Conservation (phyloP, 257 asterid species). For the Solanum virginianum region DNA sequence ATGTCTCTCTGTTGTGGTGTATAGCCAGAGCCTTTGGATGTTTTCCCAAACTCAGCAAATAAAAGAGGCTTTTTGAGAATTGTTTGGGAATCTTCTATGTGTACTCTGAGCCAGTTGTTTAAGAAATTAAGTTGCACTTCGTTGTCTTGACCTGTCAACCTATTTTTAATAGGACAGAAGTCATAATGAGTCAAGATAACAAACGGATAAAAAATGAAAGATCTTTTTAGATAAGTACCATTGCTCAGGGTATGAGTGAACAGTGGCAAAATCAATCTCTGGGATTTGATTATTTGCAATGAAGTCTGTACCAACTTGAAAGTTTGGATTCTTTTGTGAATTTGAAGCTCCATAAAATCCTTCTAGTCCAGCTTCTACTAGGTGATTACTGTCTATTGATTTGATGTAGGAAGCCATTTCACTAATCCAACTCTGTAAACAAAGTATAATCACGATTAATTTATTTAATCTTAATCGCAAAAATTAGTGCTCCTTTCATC, state of each 20-base stretch:
- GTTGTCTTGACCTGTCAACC: conserved; percentile 26
- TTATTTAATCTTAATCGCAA: not conserved
- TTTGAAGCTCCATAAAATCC: conserved; percentile 49
- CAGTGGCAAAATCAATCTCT: conserved; percentile 50
- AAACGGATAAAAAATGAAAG: no score
- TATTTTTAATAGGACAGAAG: not conserved
- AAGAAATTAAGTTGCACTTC: conserved; percentile 47
- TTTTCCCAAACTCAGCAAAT: conserved; percentile 53
- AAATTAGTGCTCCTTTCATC: not conserved
- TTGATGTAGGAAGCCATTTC: conserved; percentile 65
- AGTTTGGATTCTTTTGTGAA: conserved; percentile 22
- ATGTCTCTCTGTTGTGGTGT: conserved; percentile 23
- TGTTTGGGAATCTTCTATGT: conserved; percentile 41
- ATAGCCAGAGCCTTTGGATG: conserved; percentile 19
- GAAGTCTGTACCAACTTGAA: conserved; percentile 56
- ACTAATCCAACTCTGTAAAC: conserved; percentile 44
- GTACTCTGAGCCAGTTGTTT: conserved; percentile 33
- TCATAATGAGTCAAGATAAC: not conserved
- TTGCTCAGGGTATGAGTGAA: conserved; percentile 58
- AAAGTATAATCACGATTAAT: not conserved
- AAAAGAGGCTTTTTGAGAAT: conserved; percentile 42
- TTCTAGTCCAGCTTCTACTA: conserved; percentile 54
- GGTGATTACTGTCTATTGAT: conserved; percentile 48
- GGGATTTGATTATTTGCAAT: conserved; percentile 42
- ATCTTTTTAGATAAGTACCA: conserved; percentile 10